Evolutionary conservation across 192 early-diverging fungal genomes (phyloP).

Genomic region (Coemansia sp.): DNA sequence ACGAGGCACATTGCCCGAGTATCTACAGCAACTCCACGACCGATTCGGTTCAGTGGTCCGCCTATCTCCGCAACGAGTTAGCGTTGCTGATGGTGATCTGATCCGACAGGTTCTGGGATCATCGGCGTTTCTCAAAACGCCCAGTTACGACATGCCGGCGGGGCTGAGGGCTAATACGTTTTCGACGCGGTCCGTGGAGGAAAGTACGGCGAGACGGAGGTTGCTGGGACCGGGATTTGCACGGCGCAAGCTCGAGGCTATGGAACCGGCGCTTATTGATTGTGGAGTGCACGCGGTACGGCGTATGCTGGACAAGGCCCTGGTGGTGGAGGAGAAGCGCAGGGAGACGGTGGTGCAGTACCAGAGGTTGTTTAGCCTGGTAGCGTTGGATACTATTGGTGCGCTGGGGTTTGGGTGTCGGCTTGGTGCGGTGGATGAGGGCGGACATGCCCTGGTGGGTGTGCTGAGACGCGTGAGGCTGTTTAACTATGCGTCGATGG

Average conservation of each 20-base stretch:
- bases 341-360: constrained; percentile 12
- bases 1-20: constrained; percentile 30
- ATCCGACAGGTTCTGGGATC: constrained; percentile 29
- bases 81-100: constrained; percentile 17
- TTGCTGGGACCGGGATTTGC: constrained; percentile 40
- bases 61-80: constrained; percentile 41
- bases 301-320: constrained; percentile 4
- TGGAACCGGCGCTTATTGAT: constrained; percentile 22
- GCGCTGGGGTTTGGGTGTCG: constrained; percentile 27
- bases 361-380: constrained; percentile 23
- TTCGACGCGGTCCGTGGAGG: constrained; percentile 30
- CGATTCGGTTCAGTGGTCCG: constrained; percentile 32
- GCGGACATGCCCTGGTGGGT: constrained; percentile 22
- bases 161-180: constrained; percentile 31
- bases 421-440: constrained; percentile 19
- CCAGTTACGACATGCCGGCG: constrained; percentile 29
- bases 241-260: constrained; percentile 19
- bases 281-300: constrained; percentile 13
- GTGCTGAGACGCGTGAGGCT: constrained; percentile 12
- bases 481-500: constrained; percentile 36
- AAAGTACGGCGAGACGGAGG: constrained; percentile 23
- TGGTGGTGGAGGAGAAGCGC: neutral
- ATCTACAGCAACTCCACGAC: constrained; percentile 12
- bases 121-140: constrained; percentile 26
- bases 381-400: constrained; percentile 40